Conservation (phyloP, 2,329 filamentous ascomycete genomes). For the Aureobasidium sp. region DNA sequence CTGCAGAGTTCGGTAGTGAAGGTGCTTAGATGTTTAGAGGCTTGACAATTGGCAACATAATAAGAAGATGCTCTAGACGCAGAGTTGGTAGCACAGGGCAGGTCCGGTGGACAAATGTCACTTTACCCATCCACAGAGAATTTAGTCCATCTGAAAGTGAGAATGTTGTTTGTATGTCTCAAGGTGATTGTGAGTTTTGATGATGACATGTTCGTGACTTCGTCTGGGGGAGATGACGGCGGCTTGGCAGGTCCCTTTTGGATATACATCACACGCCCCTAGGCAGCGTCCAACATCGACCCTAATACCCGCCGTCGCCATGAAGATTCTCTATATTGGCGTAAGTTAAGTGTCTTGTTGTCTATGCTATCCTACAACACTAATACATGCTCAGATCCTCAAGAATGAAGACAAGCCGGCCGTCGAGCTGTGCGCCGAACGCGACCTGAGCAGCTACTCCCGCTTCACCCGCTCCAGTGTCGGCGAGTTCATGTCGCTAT, state of each 20-base stretch:
- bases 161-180: neutral
- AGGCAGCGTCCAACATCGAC: neutral
- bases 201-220: neutral
- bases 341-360: constrained; percentile 44
- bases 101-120: neutral
- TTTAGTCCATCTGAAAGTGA: neutral
- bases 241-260: neutral
- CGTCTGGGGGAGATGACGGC: neutral
- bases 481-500: constrained; percentile 71
- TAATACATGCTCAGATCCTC: constrained; percentile 55
- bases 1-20: constrained; percentile 90
- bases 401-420: constrained; percentile 72
- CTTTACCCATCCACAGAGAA: neutral
- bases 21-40: constrained; percentile 46
- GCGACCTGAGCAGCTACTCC: constrained; percentile 70
- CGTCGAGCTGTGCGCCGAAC: constrained; percentile 68
- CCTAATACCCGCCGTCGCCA: constrained; percentile 30
- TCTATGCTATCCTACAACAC: constrained; percentile 20
- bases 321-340: constrained; percentile 86
- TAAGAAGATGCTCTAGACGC: neutral
- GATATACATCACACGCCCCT: neutral
- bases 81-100: neutral
- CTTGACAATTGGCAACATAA: neutral
- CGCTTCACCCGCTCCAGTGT: constrained; percentile 68
- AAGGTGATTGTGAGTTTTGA: neutral